Percentiles rank a stretch among this genome's conserved stretches.
Evolutionary conservation across 73 alveolate genomes (phyloP).

Genomic region (Tetrahymena elliotti): DNA sequence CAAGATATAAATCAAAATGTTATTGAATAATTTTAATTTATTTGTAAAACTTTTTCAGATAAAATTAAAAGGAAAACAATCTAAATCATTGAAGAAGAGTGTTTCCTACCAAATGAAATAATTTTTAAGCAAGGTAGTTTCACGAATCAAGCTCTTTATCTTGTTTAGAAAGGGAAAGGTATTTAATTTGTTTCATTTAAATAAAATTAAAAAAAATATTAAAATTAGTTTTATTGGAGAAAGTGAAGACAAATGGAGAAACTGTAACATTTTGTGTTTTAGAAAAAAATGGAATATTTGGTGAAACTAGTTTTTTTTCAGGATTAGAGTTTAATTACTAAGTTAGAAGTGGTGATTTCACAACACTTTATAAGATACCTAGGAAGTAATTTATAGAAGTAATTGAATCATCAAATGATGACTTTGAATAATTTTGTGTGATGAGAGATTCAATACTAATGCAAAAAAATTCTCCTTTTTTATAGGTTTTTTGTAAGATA

Average conservation of each 20-base stretch:
- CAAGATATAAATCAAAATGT: background rate
- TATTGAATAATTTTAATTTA: background rate
- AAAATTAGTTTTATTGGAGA: background rate
- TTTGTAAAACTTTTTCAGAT: background rate
- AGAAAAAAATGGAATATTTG: background rate
- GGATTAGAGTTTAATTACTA: background rate
- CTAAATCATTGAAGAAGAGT: background rate
- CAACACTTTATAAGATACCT: background rate
- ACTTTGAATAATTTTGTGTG: background rate
- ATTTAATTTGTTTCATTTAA: too few relatives aligned
- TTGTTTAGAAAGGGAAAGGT: background rate
- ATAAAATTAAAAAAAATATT: too few relatives aligned
- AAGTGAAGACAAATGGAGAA: background rate
- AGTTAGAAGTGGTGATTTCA: background rate
- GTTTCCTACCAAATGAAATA: background rate
- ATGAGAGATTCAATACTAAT: background rate
- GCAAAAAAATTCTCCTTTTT: background rate
- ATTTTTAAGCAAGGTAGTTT: background rate
- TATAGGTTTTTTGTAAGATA: background rate
- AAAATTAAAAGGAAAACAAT: background rate
- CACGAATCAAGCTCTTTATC: background rate
- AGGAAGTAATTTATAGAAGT: background rate
- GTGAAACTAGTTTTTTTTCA: background rate
- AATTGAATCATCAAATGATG: background rate
- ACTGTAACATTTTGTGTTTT: background rate